Evolutionary conservation across 2,329 filamentous ascomycete genomes (phyloP), one percentile per base, ranked within the genome.

Genomic region (Clathrospora elynae): DNA sequence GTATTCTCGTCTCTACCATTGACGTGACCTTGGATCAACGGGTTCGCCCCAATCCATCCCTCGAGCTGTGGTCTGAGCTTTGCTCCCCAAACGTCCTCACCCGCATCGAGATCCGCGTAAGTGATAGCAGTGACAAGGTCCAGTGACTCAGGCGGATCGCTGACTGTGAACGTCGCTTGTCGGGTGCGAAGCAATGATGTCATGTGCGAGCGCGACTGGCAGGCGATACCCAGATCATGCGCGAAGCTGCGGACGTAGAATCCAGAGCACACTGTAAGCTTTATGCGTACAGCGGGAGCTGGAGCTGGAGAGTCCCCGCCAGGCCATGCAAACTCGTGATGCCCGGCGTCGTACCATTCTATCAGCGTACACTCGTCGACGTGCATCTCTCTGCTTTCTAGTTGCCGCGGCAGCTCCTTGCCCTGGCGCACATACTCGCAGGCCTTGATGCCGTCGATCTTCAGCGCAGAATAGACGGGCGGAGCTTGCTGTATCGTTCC

Each of bases 221-320:
- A 66, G 2, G 53, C 56, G 10, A 60, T 30, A 5, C 64, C 64
- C 2, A 67, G 48, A 46, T 67, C 62, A 24, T 66, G 56, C 16
- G 60, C 62, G 18, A 67, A 67, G 42, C 64, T 67, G 6, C 64
- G 56, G 1, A 67, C 64, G 17, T 67, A 67, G 45, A 67, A 67
- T 0, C 64, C 64, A 8, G 62, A 65, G 19, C 46, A 59, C 0
- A 67, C 64, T 1, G 49, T 62, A 2, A 67, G 50, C 8, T 45
- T 37, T 2, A 66, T 53, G 9, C 45, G 49, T 2, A 35, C 62
- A 4, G 58, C 61, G 4, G 62, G 59, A 9, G 42, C 51, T 19
- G 38, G 18, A n/a, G 50, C 48, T 1, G 48, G 42, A 6, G 17
- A n/a, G 5, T 39, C 5, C 6, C 51, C 46, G 4, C 46, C 49